phyloP scores from a whole-genome alignment of 441 rosid species.

The Macaranga tanarius region DNA sequence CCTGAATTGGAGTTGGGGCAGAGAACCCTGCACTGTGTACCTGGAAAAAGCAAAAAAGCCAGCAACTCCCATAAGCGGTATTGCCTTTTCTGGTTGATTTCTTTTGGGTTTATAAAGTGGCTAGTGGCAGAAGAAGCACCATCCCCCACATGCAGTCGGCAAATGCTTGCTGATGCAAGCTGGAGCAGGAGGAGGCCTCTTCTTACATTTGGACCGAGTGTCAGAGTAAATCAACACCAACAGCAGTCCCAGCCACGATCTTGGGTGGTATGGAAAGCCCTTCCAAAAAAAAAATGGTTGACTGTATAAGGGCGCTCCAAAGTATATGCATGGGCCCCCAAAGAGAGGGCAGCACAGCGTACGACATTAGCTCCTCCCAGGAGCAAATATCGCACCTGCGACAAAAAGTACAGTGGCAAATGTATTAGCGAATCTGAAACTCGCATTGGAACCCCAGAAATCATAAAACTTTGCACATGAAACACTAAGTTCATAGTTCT shows the following conservation, averaged over 20 bases:
- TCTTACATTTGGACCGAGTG: constrained; percentile 81
- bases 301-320: constrained; percentile 78
- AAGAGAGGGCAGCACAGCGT: constrained; percentile 85
- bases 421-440: constrained; percentile 31
- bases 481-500: constrained; percentile 6
- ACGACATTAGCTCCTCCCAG: constrained; percentile 99
- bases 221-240: constrained; percentile 84
- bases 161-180: constrained; percentile 84
- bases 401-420: constrained; percentile 70
- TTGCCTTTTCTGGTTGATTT: constrained; percentile 44
- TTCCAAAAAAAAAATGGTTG: constrained; percentile 64
- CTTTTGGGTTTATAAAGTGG: constrained; percentile 45
- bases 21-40: constrained; percentile 88
- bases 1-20: constrained; percentile 98
- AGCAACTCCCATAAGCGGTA: constrained; percentile 49
- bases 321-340: constrained; percentile 70
- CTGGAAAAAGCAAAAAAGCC: constrained; percentile 74
- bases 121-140: constrained; percentile 92
- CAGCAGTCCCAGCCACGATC: constrained; percentile 75
- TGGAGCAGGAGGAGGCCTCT: constrained; percentile 93
- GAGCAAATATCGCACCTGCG: constrained; percentile 99
- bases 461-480: constrained; percentile 17
- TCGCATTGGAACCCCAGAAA: constrained; percentile 43
- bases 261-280: constrained; percentile 69
- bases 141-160: constrained; percentile 86